Base-by-base conservation (phyloP, 169 alveolate genomes). In the Babesia microti region DNA sequence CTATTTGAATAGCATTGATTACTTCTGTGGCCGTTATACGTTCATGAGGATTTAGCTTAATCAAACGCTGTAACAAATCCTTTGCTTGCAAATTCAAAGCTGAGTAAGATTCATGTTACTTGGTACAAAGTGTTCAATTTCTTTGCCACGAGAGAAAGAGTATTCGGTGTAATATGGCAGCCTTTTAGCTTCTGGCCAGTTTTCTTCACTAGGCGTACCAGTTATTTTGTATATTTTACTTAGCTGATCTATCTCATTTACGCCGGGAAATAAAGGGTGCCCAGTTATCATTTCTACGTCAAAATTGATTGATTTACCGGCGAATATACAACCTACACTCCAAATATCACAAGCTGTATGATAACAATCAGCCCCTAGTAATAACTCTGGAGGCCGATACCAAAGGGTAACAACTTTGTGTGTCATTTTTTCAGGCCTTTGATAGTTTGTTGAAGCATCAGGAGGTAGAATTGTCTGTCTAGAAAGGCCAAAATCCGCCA, bases 381-480 rank as follows among this genome's bases (percentile, higher is more conserved):
- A 80, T 21, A 89, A 89, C 76, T 93, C 98, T 0, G 98, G 98
- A 1, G 96, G 87, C 47, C 97, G 46, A 60, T 92, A 92, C 97
- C 97, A 92, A 45, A 91, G 81, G 11, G 95, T 87, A 12, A 88
- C 90, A 1, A 88, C 95, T 28, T 70, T 65, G 19, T 72, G 78
- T 15, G 95, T 88, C 65, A 84, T 54, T 54, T 68, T 86, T 22
- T 72, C 83, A 44, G 24, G 11, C 76, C 57, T 57, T 72, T 54
- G 54, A 35, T 41, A 29, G 50, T 43, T 4, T 67, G 75, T 4
- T 67, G 75, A 5, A 51, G 12, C 49, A 51, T 4, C 19, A 50
- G 61, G 33, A 48, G 36, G 35, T 52, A 30, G 19, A 63, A n/a
- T 61, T 24, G 60, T 42, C 17, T 52, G 33, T 12, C 84, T 27